Evolutionary conservation across 495 filamentous ascomycete genomes (phyloP).

Genomic region (Chaetomium tenue): DNA sequence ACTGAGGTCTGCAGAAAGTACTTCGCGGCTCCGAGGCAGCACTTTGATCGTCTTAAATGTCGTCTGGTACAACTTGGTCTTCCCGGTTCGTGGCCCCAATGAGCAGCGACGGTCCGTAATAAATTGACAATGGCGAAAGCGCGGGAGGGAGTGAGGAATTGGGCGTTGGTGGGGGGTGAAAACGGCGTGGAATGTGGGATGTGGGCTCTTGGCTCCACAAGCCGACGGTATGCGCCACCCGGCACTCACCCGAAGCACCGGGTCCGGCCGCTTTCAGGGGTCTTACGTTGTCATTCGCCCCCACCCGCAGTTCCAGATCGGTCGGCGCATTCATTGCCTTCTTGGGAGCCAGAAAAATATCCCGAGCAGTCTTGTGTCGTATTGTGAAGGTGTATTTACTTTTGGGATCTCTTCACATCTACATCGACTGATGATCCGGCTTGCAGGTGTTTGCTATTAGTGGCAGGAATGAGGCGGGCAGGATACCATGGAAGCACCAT

Average conservation of each 20-base stretch:
- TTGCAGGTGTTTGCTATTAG: no score
- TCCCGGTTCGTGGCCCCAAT: not conserved
- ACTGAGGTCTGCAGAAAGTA: not conserved
- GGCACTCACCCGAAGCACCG: not conserved
- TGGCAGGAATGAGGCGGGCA: no score
- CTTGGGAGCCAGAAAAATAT: not conserved
- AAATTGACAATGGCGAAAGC: slow-evolving; percentile 7
- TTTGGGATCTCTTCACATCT: not conserved
- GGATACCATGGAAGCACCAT: no score
- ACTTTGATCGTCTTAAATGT: not conserved
- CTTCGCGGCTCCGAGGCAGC: not conserved
- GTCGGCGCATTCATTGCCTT: not conserved
- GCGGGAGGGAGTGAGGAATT: not conserved
- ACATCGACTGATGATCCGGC: no score
- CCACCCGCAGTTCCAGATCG: not conserved
- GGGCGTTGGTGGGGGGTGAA: slow-evolving; percentile 15
- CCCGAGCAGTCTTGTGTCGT: no score
- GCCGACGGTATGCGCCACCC: slow-evolving; percentile 33
- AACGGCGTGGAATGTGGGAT: slow-evolving; percentile 23
- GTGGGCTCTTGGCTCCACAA: slow-evolving; percentile 7
- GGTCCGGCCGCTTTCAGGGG: slow-evolving; percentile 6
- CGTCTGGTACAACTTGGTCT: not conserved
- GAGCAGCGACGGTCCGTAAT: not conserved
- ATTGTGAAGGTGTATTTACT: no score
- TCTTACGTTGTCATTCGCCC: not conserved